Evolutionary conservation across 495 filamentous ascomycete genomes (phyloP).

Genomic region (Penicillium nucicola): DNA sequence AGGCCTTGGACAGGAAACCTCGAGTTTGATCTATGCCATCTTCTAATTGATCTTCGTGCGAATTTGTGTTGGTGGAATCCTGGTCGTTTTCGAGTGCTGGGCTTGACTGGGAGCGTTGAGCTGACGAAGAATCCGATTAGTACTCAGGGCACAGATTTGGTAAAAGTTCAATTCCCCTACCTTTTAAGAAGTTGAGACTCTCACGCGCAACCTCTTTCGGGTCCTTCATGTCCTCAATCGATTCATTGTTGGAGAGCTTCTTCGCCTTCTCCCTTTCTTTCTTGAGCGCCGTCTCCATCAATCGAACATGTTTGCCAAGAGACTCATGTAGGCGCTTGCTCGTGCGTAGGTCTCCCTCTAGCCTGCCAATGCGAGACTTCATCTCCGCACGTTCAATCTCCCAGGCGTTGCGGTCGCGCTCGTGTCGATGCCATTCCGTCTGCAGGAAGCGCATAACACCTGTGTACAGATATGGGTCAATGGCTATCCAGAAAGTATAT

Average conservation of each 20-base stretch:
- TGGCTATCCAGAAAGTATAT: neutral
- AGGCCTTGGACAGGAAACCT: conserved; percentile 51
- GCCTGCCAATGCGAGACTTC: conserved; percentile 94
- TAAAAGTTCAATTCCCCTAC: conserved; percentile 18
- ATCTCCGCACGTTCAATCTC: conserved; percentile 99
- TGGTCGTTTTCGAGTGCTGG: conserved; percentile 36
- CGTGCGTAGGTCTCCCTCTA: conserved; percentile 84
- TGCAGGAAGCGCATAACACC: conserved; percentile 99
- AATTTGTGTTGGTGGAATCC: conserved; percentile 47
- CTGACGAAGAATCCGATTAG: conserved; percentile 16
- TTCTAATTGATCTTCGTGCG: conserved; percentile 56
- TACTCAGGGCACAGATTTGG: neutral
- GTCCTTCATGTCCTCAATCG: conserved; percentile 41
- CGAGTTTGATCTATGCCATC: conserved; percentile 50
- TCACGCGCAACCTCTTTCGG: conserved; percentile 45
- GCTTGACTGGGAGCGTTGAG: conserved; percentile 36
- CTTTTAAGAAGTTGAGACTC: conserved; percentile 38
- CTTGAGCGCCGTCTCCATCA: conserved; percentile 87
- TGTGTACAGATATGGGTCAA: conserved; percentile 29
- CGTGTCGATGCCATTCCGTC: conserved; percentile 98
- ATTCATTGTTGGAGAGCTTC: conserved; percentile 45
- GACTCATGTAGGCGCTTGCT: conserved; percentile 84
- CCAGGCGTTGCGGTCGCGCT: conserved; percentile 97
- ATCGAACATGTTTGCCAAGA: conserved; percentile 80
- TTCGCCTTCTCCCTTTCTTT: conserved; percentile 59